phyloP scores from a whole-genome alignment of 768 basidiomycete species.

The Royoungia palumana region DNA sequence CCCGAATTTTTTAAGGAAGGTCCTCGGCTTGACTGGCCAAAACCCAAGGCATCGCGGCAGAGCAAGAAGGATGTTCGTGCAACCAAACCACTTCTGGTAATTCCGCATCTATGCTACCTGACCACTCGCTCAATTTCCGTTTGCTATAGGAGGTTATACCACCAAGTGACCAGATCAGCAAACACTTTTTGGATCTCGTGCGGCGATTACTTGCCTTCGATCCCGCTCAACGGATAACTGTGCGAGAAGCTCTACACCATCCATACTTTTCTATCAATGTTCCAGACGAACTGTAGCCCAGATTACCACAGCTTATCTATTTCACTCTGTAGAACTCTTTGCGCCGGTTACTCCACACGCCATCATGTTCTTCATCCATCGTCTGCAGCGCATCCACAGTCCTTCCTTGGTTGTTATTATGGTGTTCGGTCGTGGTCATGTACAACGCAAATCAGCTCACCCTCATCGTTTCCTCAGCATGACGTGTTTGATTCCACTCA shows the following conservation, averaged over 20 bases:
- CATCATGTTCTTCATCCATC: slow-evolving; percentile 23
- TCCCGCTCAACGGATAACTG: slow-evolving; percentile 82
- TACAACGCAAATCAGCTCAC: slow-evolving; percentile 34
- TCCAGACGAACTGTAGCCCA: slow-evolving; percentile 60
- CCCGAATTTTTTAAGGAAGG: slow-evolving; percentile 93
- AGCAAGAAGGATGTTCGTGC: slow-evolving; percentile 92
- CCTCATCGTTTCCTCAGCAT: slow-evolving; percentile 26
- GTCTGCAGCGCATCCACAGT: slow-evolving; percentile 20
- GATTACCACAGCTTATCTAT: slow-evolving; percentile 34
- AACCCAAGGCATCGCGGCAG: slow-evolving; percentile 80
- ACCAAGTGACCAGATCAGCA: slow-evolving; percentile 67
- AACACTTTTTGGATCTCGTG: slow-evolving; percentile 84
- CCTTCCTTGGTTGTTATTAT: slow-evolving; percentile 35
- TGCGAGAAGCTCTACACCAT: slow-evolving; percentile 83
- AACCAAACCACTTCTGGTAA: slow-evolving; percentile 73
- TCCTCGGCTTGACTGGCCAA: slow-evolving; percentile 87
- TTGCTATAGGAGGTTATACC: slow-evolving; percentile 74
- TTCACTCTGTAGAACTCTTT: slow-evolving; percentile 33
- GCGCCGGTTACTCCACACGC: slow-evolving; percentile 18
- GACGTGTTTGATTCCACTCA: slow-evolving; percentile 27
- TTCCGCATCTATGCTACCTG: slow-evolving; percentile 22
- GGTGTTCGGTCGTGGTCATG: slow-evolving; percentile 36
- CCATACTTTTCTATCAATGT: slow-evolving; percentile 77
- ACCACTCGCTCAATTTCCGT: slow-evolving; percentile 2
- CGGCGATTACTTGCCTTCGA: slow-evolving; percentile 86